Evolutionary conservation across 177 flowering plant species (phyloP).

Genomic region (Vitis hybrid): DNA sequence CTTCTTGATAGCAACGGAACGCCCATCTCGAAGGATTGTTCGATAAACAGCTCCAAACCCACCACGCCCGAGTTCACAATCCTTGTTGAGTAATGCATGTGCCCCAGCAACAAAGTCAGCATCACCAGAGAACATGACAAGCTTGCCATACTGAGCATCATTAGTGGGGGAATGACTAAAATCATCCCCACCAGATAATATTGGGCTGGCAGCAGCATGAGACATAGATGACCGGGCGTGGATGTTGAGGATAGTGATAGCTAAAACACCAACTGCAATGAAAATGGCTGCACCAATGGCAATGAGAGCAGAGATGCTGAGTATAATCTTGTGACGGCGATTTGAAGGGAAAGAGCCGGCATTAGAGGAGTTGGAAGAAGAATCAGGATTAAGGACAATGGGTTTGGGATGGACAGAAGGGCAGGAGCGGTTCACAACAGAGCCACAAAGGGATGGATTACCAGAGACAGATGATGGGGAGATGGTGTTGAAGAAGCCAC

Average conservation of each 20-base stretch:
- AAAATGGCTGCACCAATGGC: constrained; percentile 92
- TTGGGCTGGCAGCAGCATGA: constrained; percentile 45
- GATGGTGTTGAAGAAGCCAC: constrained; percentile 83
- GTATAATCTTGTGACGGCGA: constrained; percentile 59
- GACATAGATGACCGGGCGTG: constrained; percentile 58
- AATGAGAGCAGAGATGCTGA: constrained; percentile 85
- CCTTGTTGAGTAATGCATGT: constrained; percentile 80
- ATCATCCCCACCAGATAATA: constrained; percentile 71
- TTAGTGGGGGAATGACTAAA: constrained; percentile 61
- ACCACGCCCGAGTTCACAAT: constrained; percentile 91
- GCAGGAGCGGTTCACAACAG: constrained; percentile 70
- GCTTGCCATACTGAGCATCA: constrained; percentile 79
- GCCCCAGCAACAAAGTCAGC: constrained; percentile 75
- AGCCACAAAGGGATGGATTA: constrained; percentile 83
- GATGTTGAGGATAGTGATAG: constrained; percentile 73
- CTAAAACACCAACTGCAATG: constrained; percentile 76
- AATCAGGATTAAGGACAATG: constrained; percentile 88
- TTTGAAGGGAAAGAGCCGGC: constrained; percentile 35
- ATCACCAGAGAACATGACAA: constrained; percentile 92
- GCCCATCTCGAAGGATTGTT: constrained; percentile 69
- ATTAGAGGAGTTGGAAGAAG: constrained; percentile 43
- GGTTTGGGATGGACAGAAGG: constrained; percentile 86
- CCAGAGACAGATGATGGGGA: constrained; percentile 67
- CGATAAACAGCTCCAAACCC: constrained; percentile 89
- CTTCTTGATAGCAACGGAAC: constrained; percentile 88